Evolutionary conservation across 2,329 filamentous ascomycete species (phyloP).

Genomic region (Colletotrichum simmondsii): DNA sequence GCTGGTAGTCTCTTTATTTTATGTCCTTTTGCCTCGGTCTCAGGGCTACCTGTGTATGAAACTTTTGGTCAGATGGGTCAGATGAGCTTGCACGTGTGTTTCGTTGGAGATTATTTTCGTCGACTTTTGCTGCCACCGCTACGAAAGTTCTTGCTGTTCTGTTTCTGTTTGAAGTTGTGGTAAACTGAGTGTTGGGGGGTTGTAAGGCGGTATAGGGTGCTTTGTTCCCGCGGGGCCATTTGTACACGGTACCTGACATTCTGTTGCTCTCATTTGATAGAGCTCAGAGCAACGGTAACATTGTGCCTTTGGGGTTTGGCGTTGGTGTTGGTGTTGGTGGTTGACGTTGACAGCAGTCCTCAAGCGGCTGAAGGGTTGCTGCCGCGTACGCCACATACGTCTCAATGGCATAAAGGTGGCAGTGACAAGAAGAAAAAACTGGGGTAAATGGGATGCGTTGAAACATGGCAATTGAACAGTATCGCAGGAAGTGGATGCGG

Average conservation of each 20-base stretch:
- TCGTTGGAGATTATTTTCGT: slow-evolving; percentile 2
- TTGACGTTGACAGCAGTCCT: not conserved
- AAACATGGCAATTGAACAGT: slow-evolving; percentile 7
- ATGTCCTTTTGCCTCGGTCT: not conserved
- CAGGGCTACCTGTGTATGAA: slow-evolving; percentile 5
- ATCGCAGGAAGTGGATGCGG: not conserved
- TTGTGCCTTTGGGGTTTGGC: not conserved
- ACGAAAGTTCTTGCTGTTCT: not conserved
- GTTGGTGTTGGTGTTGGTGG: not conserved
- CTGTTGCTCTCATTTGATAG: not conserved
- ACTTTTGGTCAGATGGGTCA: slow-evolving; percentile 19
- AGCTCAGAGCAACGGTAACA: not conserved
- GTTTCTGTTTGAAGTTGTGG: not conserved
- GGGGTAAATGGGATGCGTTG: not conserved
- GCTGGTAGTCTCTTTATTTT: not conserved
- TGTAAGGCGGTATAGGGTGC: not conserved
- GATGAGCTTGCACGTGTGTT: slow-evolving; percentile 14
- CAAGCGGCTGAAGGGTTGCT: slow-evolving; percentile 4
- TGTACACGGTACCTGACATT: not conserved
- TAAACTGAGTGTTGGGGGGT: not conserved
- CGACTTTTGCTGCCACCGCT: not conserved
- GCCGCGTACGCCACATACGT: slow-evolving; percentile 19
- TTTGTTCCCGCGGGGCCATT: not conserved
- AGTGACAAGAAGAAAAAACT: not conserved
- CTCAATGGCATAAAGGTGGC: not conserved